phyloP scores from a whole-genome alignment of 1,139 yeast genomes.

The Blastobotrys persicus region DNA sequence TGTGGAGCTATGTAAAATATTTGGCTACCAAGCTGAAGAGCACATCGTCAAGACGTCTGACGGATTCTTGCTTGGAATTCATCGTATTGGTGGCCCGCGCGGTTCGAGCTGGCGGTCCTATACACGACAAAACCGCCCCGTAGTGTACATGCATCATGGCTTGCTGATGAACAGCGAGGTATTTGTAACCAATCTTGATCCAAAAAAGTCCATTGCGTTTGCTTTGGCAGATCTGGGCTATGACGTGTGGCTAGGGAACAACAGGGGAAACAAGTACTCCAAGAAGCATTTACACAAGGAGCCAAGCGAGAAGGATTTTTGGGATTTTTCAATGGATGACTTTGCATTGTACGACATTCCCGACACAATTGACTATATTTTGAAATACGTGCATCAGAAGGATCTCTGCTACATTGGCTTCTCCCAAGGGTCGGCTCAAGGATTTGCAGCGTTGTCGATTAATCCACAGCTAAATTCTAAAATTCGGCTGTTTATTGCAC shows the following conservation, averaged over 20 bases:
- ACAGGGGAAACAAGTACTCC: constrained; percentile 85
- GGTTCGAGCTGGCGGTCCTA: constrained; percentile 30
- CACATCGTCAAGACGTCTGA: constrained; percentile 64
- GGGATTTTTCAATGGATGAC: constrained; percentile 87
- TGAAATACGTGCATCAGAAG: constrained; percentile 44
- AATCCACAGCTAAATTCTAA: constrained; percentile 66
- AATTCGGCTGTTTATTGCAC: constrained; percentile 69
- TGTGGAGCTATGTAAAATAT: constrained; percentile 59
- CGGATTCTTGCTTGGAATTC: constrained; percentile 54
- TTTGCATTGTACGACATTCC: constrained; percentile 84
- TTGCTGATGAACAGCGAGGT: constrained; percentile 86
- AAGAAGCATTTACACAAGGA: constrained; percentile 47
- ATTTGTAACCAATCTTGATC: constrained; percentile 67
- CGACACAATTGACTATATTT: constrained; percentile 62
- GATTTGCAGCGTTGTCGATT: constrained; percentile 75
- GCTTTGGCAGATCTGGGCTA: constrained; percentile 73
- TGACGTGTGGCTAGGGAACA: constrained; percentile 93
- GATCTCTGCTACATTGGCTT: constrained; percentile 74
- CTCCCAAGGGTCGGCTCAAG: constrained; percentile 90
- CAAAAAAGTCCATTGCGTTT: constrained; percentile 68
- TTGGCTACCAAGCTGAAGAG: constrained; percentile 66
- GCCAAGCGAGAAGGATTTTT: constrained; percentile 53
- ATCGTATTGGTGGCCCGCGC: constrained; percentile 47
- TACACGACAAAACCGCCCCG: constrained; percentile 39
- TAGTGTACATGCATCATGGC: constrained; percentile 87